Base-by-base conservation (phyloP, 352 stramenopile genomes). In the Phytophthora crassamura region DNA sequence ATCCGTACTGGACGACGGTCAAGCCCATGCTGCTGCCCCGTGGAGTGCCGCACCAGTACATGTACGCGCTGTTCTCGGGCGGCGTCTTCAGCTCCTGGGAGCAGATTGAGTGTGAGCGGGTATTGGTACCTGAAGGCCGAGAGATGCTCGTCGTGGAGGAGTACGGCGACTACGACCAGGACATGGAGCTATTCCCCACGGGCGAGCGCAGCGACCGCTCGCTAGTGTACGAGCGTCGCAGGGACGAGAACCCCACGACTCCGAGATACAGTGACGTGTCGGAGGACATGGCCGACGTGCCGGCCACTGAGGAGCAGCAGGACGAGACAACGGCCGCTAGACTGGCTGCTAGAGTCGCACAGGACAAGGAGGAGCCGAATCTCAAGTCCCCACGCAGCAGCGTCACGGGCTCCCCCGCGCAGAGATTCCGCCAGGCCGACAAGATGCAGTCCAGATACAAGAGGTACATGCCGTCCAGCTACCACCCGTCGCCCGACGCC, bases 1-100 rank as follows among this genome's bases (percentile, higher is more conserved):
- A 99, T 77, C 97, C 97, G 8, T 84, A 98, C 46, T 99, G 97
- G 97, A 95, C 80, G 20, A 99, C 97, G 1, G 72, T 82, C 28
- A 93, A 97, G 68, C 97, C 97, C 41, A 86, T 99, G 55, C 93
- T 99, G 10, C 71, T 99, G 49, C 89, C 90, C 18, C 70, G 86
- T 12, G 87, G 89, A 14, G 82, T 94, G 20, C 78, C 80, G 2
- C 86, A 97, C 50, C 88, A 89, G 66, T 98, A 98, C 77, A 97
- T 93, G 76, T 98, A 97, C 61, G 86, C 87, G 38, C 68, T 97
- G 15, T 97, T 97, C 64, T 91, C 90, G 2, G 91, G 86, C 28
- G 89, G 89, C 30, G 74, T 81, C 5, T 94, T 97, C 62, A 90
- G 86, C 46, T 86, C 80, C 35, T 95, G 87, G 85, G 89, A 96